Base-by-base conservation (phyloP, 495 filamentous ascomycete genomes). In the Cercophora scortea region DNA sequence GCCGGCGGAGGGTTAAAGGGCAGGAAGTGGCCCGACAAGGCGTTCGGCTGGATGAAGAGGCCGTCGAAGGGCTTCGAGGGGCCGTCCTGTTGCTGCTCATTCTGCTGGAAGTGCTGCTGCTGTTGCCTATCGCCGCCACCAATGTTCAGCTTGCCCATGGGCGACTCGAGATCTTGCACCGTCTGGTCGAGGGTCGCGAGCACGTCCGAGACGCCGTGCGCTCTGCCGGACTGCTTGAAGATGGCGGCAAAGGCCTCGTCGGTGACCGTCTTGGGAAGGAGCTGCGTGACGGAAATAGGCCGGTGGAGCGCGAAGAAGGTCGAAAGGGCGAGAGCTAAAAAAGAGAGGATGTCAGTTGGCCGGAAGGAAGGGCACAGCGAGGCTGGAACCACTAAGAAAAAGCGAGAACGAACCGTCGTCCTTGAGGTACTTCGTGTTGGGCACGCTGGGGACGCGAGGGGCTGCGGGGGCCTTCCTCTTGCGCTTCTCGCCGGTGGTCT, bases 281-380 rank as follows among this genome's bases (percentile, higher is more conserved):
- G 80, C 55, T 83, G 79, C 32, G 87, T 91, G 60, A 96, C 79
- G 50, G 89, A 94, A 58, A 98, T 91, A 5, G 93, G 93, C 48
- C 93, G 82, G 74, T 98, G 90, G 55, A 92, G 86, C 52, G 93
- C 93, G 72, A 96, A 98, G 77, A 98, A 97, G 46, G 85, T 86
- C 7, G 92, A 90, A 33, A 95, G 74, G 55, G 84, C 84, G 42
- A 96, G 75, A 63, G 94, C 93, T 98, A 50, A 25, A 10, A 19
- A 34, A 4, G 19, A 4, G 19, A 34, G 13, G 42, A 44, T 10
- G 44, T 57, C 15, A 53, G 16, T 32, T 25, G 15, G 1, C 10
- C n/a, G n/a, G n/a, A 12, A 13, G 1, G 42, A 13, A 16, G 42
- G 19, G 16, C 18, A n/a, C 1, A 5, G 16, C 9, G 10, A 42